Evolutionary conservation across 257 asterid species (phyloP), one percentile per base, ranked within the genome.

Genomic region (Verbascum thapsus): DNA sequence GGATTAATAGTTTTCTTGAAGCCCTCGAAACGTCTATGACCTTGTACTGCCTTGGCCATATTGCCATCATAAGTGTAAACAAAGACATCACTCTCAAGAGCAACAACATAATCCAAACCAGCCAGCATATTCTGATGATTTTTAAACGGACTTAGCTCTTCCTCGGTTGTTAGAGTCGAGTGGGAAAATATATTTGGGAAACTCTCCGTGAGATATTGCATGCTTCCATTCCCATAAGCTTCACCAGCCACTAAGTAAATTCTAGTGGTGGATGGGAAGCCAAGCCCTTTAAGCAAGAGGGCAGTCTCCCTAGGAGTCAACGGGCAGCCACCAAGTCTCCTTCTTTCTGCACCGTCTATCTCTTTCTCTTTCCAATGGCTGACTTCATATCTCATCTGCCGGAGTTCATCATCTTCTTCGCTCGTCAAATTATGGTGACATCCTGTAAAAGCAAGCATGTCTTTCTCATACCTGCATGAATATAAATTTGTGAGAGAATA

Each of bases 11-110:
- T 91, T 75, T 91, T 91, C 92, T 81, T 86, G 81, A 91, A 91
- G 68, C 82, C 77, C 75, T 88, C 98, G 7, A 86, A 88, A 4
- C 98, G 90, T 56, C 98, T 78, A 64, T 91, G 96, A 34, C 98
- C 98, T 75, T 88, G 95, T 8, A 91, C 98, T n/a, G 98, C 98
- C 83, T 91, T 91, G 0, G 98, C 98, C 98, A 91, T 91, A 66
- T 91, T 91, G 26, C 98, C 98, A 74, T 91, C 96, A 44, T 91
- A 91, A 9, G 98, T 91, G 68, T 88, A 91, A 42, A 88, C 80
- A 41, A 91, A 91, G 53, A 88, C 96, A 68, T 88, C 83, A 65
- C 96, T 86, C 72, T 78, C 76, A 57, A 88, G 95, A 26, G 98
- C 98, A 60, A 91, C 92, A 20, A 74, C 95, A 62, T 91, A 91